Percentiles rank a stretch among this genome's conserved stretches.
phyloP scores from a whole-genome alignment of 371 early-diverging fungal species.

The Mucor sp. region DNA sequence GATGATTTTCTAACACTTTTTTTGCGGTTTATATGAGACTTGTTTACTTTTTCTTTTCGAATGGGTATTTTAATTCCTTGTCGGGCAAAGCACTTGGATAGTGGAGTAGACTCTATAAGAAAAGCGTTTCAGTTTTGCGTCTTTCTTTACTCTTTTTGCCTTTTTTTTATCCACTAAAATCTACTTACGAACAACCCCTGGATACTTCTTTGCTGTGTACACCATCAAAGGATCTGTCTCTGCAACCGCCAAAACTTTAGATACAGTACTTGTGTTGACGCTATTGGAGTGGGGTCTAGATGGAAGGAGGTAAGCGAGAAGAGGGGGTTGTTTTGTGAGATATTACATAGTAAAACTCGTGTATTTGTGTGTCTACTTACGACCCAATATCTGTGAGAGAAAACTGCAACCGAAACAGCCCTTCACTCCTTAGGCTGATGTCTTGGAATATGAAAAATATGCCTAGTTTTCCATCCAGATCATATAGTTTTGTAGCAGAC shows the following conservation, averaged over 20 bases:
- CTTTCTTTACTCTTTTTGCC: not conserved
- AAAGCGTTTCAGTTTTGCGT: not conserved
- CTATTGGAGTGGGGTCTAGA: constrained; percentile 26
- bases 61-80: constrained; percentile 76
- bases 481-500: constrained; percentile 65
- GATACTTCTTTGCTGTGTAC: constrained; percentile 67
- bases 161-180: not conserved
- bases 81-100: constrained; percentile 70
- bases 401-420: constrained; percentile 65
- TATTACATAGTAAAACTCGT: not conserved
- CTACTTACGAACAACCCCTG: constrained; percentile 67
- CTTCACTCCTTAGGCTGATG: constrained; percentile 69
- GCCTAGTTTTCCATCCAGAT: constrained; percentile 65
- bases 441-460: constrained; percentile 81
- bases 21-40: not conserved
- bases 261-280: constrained; percentile 36
- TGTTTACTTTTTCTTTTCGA: constrained; percentile 32
- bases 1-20: not conserved
- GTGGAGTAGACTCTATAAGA: constrained; percentile 59
- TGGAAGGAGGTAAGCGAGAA: not conserved
- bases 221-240: constrained; percentile 59
- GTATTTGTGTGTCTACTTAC: constrained; percentile 32
- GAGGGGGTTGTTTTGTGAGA: not conserved
- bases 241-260: constrained; percentile 36
- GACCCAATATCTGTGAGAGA: constrained; percentile 53